Base-by-base conservation (phyloP, 352 stramenopile genomes). In the Phytopythium vexans region DNA sequence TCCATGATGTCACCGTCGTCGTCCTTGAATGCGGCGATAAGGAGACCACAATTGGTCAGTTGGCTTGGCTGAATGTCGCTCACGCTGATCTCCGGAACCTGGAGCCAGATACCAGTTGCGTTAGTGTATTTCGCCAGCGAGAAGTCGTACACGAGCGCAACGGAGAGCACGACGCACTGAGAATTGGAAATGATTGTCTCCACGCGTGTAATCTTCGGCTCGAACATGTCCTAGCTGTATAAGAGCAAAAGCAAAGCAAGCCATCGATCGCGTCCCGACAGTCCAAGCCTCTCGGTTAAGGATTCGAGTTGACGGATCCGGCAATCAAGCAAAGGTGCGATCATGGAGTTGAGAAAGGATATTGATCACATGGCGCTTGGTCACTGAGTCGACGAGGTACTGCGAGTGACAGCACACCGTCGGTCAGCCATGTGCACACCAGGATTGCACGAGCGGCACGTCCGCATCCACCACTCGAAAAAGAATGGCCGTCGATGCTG, bases 311-410 rank as follows among this genome's bases (percentile, higher is more conserved):
- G 21, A 27, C 21, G 21, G 21, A 27, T 27, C 21, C 52, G 45
- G 37, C 49, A 41, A 33, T 54, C 16, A 40, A n/a, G 51, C 15
- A 56, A 36, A 51, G 12, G 41, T 15, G 55, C 16, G 21, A 48
- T 40, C 8, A 45, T 21, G 21, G 40, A 38, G 42, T 59, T 32
- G 27, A 44, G 34, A 58, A 76, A 86, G 79, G 79, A 94, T 90
- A 89, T 92, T 75, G 62, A 95, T 95, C 55, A 93, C 82, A 66
- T 92, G 83, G 45, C 79, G 81, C 67, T 92, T 89, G 51, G 70
- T 76, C 41, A 92, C 79, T 14, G 81, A 89, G 60, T 95, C 85
- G 37, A 92, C 85, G 15, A 95, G 65, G 52, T 95, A 95, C 82
- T 92, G 51, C 16, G 47, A 16, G n/a, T 48, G 39, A 41, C 10